Base-by-base conservation (phyloP, 2,329 filamentous ascomycete species). In the Dryadomyces quercivorus region DNA sequence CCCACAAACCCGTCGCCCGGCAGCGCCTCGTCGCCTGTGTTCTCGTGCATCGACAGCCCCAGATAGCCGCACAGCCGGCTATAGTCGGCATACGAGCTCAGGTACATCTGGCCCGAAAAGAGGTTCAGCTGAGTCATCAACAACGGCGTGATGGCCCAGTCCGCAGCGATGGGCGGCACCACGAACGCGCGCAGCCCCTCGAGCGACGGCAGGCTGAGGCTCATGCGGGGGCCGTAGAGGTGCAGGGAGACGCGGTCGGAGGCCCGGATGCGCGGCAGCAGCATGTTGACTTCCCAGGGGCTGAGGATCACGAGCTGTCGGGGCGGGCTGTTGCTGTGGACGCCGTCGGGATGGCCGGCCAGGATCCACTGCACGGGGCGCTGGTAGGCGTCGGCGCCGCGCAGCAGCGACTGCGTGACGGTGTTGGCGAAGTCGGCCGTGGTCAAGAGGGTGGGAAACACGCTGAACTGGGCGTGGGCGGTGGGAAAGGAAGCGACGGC, bases 371-470 rank as follows among this genome's bases (percentile, higher is more conserved):
- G 36, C 18, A 22, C 12, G 5, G 48, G 48, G 2, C 48, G 36
- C 13, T 50, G 48, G 18, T 22, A 50, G 10, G 36, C 16, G 5
- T 50, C 48, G n/a, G 22, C 8, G 22, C n/a, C 36, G n/a, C 10
- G n/a, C 15, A n/a, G 3, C 15, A 9, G 16, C 8, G 42, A 9
- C n/a, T 6, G 3, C 16, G 2, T 9, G 13, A 82, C 67, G 0
- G 77, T 80, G 0, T 55, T 60, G 0, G 69, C 64, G 56, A 79
- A 84, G 59, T 84, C 80, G 0, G 5, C 38, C 0, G 79, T 80
- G 0, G 73, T 74, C 0, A 82, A 59, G 3, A 68, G 62, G 0
- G 56, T 42, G 0, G 71, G 69, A 47, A 76, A 73, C 8, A 0
- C 7, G 26, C 40, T 18, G 10, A 50, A 20, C 16, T 20, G 16